These are phyloP conservation scores for Myxozyma geophila DNA, from an alignment of 805 yeast species.

Conservation along the genomic window DNA sequence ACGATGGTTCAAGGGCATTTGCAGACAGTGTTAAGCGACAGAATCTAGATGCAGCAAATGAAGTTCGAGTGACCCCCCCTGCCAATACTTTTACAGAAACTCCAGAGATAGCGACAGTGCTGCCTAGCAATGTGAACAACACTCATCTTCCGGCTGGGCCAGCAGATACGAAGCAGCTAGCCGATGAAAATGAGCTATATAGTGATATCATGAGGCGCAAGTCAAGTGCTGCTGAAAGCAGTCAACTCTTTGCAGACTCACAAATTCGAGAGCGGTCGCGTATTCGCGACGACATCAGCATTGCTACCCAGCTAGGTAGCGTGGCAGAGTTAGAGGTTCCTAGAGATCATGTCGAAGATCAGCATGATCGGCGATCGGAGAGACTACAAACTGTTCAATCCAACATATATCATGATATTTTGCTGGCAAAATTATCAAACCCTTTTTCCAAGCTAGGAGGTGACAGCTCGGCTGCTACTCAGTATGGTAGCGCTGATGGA, in stretches of 20 bases:
- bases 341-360: background rate
- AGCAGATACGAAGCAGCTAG: constrained; percentile 2
- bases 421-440: constrained; percentile 23
- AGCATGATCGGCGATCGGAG: constrained; percentile 20
- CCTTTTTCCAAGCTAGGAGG: constrained; percentile 12
- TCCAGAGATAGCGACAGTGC: background rate
- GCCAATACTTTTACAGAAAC: background rate
- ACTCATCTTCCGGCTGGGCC: constrained; percentile 3
- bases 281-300: constrained; percentile 20
- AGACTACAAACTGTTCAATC: constrained; percentile 25
- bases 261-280: background rate
- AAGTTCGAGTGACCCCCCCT: background rate
- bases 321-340: constrained; percentile 12
- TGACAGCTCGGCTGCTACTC: constrained; percentile 24
- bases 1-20: constrained; percentile 1
- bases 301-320: constrained; percentile 34
- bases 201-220: constrained; percentile 22
- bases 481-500: constrained; percentile 7
- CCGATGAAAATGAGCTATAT: constrained; percentile 30
- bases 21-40: background rate
- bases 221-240: constrained; percentile 6
- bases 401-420: constrained; percentile 25
- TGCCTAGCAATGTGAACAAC: constrained; percentile 5
- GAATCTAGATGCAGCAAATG: background rate
- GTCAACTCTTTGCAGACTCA: background rate